These are phyloP conservation scores for Retiboletus fuscus DNA, from an alignment of 1,284 basidiomycete genomes.

Conservation along the genomic window DNA sequence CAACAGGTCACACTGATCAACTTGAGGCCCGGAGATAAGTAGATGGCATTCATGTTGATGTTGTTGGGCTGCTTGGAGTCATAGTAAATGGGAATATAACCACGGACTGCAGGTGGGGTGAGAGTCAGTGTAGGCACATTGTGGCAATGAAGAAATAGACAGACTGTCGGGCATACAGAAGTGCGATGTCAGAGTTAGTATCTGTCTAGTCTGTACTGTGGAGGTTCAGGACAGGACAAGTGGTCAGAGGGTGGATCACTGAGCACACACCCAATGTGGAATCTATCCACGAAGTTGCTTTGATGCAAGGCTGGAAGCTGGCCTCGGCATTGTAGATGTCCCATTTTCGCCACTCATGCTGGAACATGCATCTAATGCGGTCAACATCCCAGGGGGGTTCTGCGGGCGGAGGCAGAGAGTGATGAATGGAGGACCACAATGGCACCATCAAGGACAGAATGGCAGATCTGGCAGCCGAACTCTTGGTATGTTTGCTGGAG, in stretches of 20 bases:
- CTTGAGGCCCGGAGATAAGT: constrained; percentile 61
- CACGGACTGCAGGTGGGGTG: constrained; percentile 48
- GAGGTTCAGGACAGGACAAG: constrained; percentile 11
- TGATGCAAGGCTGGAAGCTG: constrained; percentile 65
- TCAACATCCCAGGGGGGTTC: constrained; percentile 72
- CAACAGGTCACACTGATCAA: constrained; percentile 70
- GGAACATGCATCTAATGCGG: constrained; percentile 69
- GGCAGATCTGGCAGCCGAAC: constrained; percentile 63
- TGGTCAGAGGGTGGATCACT: background rate
- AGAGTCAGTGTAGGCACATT: constrained; percentile 25
- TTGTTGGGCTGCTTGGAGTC: constrained; percentile 64
- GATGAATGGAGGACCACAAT: constrained; percentile 72
- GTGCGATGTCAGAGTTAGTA: constrained; percentile 71
- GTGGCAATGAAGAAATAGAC: constrained; percentile 44
- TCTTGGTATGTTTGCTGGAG: constrained; percentile 58
- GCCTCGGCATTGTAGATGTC: constrained; percentile 63
- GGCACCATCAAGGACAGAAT: constrained; percentile 75
- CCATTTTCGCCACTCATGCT: constrained; percentile 61
- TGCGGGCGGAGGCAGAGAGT: constrained; percentile 55
- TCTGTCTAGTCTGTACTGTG: constrained; percentile 75
- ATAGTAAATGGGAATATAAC: constrained; percentile 62
- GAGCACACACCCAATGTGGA: constrained; percentile 57
- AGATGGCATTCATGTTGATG: constrained; percentile 66
- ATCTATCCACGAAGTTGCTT: constrained; percentile 63
- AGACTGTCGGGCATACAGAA: constrained; percentile 71